Evolutionary conservation across 352 stramenopile genomes (phyloP), one percentile per base, ranked within the genome.

Genomic region (Saprolegnia parasitica): DNA sequence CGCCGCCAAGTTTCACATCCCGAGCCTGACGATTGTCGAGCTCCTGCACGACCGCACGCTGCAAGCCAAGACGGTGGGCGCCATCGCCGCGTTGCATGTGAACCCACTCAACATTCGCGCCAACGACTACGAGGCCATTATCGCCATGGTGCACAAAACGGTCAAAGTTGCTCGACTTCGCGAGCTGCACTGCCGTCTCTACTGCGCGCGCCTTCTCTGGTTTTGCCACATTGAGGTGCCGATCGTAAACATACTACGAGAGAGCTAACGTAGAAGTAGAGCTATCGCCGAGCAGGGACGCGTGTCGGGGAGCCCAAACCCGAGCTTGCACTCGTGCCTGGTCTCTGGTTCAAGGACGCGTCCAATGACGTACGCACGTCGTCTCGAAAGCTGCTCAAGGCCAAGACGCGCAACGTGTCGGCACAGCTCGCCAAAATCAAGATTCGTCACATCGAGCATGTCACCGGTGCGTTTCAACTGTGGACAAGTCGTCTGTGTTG

Each of bases 1-100:
- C 15, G 63, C 63, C n/a, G 50, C 35, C 16, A 45, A 35, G 5
- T 70, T 63, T 49, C 50, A 70, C 63, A 70, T 70, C 32, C 63
- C 63, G 24, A 46, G 61, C 37, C 37, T 58, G 4, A 26, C 63
- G 0, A 70, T 70, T 24, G 20, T 61, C 49, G 39, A 70, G 5
- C 29, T 70, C 8, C 37, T 70, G 21, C 52, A 24, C 35, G n/a
- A 16, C 11, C 2, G 11, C 11, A 21, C n/a, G 52, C 52, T 20
- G 1, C 52, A 60, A 24, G 52, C 52, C 24, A 60, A 42, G n/a
- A 40, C 35, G 11, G 50, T 46, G 21, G 49, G 63, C 11, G 63
- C 50, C 10, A 70, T 70, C 39, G 63, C 63, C 4, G 49, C 63
- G n/a, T 21, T 70, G 1, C 61, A 70, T 21, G 54, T 61, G 15